A percentile compares a stretch with the other conserved stretches of the same genome.
Conservation (phyloP, 2,329 filamentous ascomycete genomes). For the Capronia coronata region DNA sequence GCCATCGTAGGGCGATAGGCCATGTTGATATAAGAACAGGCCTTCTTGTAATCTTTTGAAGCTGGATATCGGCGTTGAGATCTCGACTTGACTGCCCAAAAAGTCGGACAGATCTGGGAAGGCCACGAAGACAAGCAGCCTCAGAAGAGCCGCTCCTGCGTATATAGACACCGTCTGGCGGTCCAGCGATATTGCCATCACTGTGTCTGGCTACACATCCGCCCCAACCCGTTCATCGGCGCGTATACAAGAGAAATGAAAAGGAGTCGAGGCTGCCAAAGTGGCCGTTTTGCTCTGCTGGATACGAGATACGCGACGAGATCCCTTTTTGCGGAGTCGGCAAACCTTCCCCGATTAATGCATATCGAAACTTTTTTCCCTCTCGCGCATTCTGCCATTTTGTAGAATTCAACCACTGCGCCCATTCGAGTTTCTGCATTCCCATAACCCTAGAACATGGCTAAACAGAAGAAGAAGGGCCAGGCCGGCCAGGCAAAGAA, state of each 20-base stretch:
- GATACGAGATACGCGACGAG: neutral
- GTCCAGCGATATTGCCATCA: conserved; percentile 46
- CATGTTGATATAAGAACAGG: conserved; percentile 89
- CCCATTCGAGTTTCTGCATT: neutral
- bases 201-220: conserved; percentile 1
- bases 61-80: conserved; percentile 93
- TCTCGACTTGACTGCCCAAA: conserved; percentile 84
- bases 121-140: conserved; percentile 69
- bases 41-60: conserved; percentile 99
- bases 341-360: conserved; percentile 4
- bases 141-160: conserved; percentile 66
- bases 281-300: too few relatives aligned
- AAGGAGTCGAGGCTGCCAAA: conserved; percentile 19
- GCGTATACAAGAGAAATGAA: conserved; percentile 8
- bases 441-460: conserved; percentile 48
- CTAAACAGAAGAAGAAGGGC: conserved; percentile 82
- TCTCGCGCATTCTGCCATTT: neutral
- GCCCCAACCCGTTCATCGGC: neutral
- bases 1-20: conserved; percentile 94
- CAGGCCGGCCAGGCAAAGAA: conserved; percentile 91
- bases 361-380: conserved; percentile 14
- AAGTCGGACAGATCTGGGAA: conserved; percentile 81
- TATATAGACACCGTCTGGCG: conserved; percentile 63
- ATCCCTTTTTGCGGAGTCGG: conserved; percentile 5
- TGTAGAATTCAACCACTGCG: conserved; percentile 4